Evolutionary conservation across 2,329 filamentous ascomycete species (phyloP), one percentile per base, ranked within the genome.

Genomic region (Thielaviopsis populi): DNA sequence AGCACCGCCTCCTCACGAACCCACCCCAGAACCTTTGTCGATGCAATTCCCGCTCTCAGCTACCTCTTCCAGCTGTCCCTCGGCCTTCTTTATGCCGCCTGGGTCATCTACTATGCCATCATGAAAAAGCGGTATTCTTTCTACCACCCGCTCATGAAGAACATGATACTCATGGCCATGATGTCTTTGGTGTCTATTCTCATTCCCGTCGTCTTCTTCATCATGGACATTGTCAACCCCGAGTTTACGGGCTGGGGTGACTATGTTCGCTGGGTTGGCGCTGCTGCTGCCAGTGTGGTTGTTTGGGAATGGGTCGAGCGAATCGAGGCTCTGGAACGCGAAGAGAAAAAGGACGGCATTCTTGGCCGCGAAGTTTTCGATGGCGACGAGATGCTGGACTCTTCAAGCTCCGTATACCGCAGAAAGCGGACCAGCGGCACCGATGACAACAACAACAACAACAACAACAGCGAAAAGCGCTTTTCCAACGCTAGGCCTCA

Each of bases 251-350:
- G 88, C 8, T 96, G 91, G 91, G 91, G 91, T 71, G 91, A 95
- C 71, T 96, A 96, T 71, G 91, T 96, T 56, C 81, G 91, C 70
- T 96, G 91, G 91, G 91, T 96, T n/a, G 91, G 91, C 59, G 91
- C 91, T 1, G 91, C 91, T 0, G 91, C 91, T 1, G 91, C 91
- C 33, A 95, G 90, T 74, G 91, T 96, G n/a, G 89, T 96, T 24
- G 91, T 96, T 1, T 96, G 91, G 91, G 91, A 96, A 74, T 96
- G 91, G 91, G 91, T 96, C 2, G 91, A 96, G 74, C 83, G 91
- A 30, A 96, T 96, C 59, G 91, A 96, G 73, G 89, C 91, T 0
- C 74, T 96, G 67, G 91, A 96, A 75, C 83, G 91, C 68, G 91
- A 96, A 73, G 91, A 96, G 72, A 90, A 91, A 74, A 95, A 95